Base-by-base conservation (phyloP, 2,329 filamentous ascomycete genomes). In the Chrysosporium keratinophilum region DNA sequence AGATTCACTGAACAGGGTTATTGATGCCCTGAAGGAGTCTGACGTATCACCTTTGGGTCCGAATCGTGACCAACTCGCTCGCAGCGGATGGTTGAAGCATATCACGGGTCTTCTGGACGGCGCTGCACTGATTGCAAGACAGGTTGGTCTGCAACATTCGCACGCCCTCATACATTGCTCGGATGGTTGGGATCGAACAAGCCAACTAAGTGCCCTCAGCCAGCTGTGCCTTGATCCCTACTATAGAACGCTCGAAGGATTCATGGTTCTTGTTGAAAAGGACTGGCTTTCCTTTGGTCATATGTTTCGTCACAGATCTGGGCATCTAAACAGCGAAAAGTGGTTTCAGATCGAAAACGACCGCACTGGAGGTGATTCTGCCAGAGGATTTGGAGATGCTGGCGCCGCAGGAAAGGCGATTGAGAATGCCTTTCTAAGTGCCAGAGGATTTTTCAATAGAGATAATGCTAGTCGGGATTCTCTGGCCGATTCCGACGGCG, bases 281-380 rank as follows among this genome's bases (percentile, higher is more conserved):
- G 93, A 98, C 65, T 98, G 93, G 88, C 73, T 98, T 11, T 93
- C 91, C 0, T 98, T 96, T 71, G 93, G 93, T 1, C 91, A 98
- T 70, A 96, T 95, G 84, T 98, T 98, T 71, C 83, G 89, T 52
- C 82, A 95, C 63, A 83, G 93, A n/a, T 87, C 87, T 12, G 93
- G 93, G 2, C 86, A 87, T 61, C 72, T 97, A 53, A 88, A 83
- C 64, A 87, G 87, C 59, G 91, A 97, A 60, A 95, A 94, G 64
- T 97, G 90, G 89, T 98, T 98, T 65, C 77, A 81, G 15, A 80
- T 88, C 23, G 88, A 96, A 66, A 90, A 85, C 62, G 91, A 97
- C 68, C 73, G 72, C 78, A 71, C 84, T 76, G 75, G 87, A 72
- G 61, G 85, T 11, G 70, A 72, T 48, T 62, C 65, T 14, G 68